These are phyloP conservation scores for Cynanchum wilfordii DNA, from an alignment of 257 asterid species.

Conservation along the genomic window DNA sequence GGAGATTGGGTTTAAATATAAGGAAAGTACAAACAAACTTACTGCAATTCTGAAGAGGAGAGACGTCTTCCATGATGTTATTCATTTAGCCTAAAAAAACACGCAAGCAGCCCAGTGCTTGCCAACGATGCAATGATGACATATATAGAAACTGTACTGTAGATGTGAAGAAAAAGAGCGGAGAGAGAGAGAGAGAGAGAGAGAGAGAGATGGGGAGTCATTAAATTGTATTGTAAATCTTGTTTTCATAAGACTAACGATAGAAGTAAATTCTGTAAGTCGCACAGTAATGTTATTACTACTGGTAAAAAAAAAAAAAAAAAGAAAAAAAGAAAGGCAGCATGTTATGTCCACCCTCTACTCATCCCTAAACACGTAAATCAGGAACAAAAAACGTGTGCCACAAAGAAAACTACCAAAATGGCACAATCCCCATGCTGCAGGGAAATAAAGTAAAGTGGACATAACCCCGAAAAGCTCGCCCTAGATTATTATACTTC, in stretches of 20 bases:
- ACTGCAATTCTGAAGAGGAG: background rate
- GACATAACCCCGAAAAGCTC: background rate
- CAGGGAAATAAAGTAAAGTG: slow-evolving; percentile 14
- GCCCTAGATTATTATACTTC: slow-evolving; percentile 8
- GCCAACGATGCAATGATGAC: background rate
- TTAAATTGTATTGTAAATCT: too few species aligned
- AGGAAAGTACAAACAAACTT: background rate
- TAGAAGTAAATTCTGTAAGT: slow-evolving; percentile 1
- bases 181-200: too few species aligned
- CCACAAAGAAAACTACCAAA: slow-evolving; percentile 11
- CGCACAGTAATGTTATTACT: slow-evolving; percentile 4
- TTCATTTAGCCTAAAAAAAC: background rate
- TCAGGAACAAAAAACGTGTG: slow-evolving; percentile 12
- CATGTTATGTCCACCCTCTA: background rate
- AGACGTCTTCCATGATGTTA: too few species aligned
- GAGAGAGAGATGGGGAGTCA: background rate
- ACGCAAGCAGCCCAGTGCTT: background rate
- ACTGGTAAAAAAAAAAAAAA: background rate
- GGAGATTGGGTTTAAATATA: background rate
- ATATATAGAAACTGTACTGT: background rate
- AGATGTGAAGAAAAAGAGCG: too few species aligned
- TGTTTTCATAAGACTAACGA: background rate
- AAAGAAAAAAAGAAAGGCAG: background rate
- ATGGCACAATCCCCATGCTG: slow-evolving; percentile 16
- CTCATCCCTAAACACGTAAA: background rate